Percentiles rank a stretch among this genome's conserved stretches.
Evolutionary conservation across 2,329 filamentous ascomycete genomes (phyloP).

Genomic region (Cladosporium sp.): DNA sequence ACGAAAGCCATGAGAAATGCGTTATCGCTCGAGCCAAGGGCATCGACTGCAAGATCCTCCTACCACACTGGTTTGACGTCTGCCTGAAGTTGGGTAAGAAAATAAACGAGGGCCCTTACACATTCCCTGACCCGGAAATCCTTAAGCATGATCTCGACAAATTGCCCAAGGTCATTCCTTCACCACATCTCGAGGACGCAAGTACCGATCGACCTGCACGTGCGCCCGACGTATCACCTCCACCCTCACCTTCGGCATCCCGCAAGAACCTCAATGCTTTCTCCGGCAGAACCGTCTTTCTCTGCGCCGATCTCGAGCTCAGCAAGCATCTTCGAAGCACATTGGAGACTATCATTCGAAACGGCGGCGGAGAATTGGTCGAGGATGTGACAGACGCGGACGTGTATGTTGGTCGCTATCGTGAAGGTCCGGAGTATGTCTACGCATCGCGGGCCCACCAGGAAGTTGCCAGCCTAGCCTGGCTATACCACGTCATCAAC

Average conservation of each 20-base stretch:
- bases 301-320: constrained; percentile 73
- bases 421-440: constrained; percentile 76
- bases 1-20: constrained; percentile 72
- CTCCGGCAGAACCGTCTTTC: constrained; percentile 71
- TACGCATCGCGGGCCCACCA: constrained; percentile 74
- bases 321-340: constrained; percentile 65
- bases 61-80: constrained; percentile 98
- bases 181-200: constrained; percentile 64
- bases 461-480: constrained; percentile 87
- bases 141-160: constrained; percentile 44
- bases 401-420: constrained; percentile 84
- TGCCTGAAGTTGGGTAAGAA: constrained; percentile 89
- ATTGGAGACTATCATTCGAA: constrained; percentile 68
- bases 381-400: constrained; percentile 68
- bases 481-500: constrained; percentile 90
- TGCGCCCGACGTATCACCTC: constrained; percentile 46
- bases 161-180: constrained; percentile 28
- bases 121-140: constrained; percentile 82
- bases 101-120: constrained; percentile 85
- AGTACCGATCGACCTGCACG: constrained; percentile 49
- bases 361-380: constrained; percentile 70
- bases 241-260: constrained; percentile 43
- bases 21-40: constrained; percentile 62
- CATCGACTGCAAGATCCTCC: constrained; percentile 75
- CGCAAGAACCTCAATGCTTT: constrained; percentile 70